Evolutionary conservation across 1,284 basidiomycete genomes (phyloP).

Genomic region (Exobasidium rhododendri): DNA sequence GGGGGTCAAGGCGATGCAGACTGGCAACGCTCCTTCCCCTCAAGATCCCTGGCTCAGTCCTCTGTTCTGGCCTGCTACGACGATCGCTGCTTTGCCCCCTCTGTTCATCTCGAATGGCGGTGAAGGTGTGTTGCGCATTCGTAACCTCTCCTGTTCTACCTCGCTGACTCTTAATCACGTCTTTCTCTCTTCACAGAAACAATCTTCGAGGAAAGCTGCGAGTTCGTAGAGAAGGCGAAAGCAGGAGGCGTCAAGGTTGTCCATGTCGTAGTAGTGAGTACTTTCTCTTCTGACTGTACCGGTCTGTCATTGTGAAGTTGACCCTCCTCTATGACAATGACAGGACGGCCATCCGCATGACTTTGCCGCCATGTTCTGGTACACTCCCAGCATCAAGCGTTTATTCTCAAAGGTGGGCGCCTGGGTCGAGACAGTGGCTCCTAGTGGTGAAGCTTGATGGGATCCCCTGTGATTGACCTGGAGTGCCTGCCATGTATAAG

Average conservation of each 20-base stretch:
- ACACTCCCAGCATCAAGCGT: not conserved
- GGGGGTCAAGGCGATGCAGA: conserved; percentile 2
- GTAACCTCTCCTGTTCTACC: not conserved
- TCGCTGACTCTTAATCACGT: not conserved
- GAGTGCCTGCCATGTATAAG: too few species aligned
- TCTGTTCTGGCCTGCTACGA: not conserved
- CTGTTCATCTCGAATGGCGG: not conserved
- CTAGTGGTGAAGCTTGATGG: too few species aligned
- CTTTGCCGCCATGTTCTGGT: conserved; percentile 8
- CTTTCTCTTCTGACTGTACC: not conserved
- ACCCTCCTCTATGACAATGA: not conserved
- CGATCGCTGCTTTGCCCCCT: not conserved
- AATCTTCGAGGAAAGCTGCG: not conserved
- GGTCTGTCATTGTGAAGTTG: too few species aligned
- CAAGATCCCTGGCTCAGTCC: conserved; percentile 9
- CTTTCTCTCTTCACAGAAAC: conserved; percentile 2
- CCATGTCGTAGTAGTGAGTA: conserved; percentile 3
- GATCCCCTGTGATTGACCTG: too few species aligned
- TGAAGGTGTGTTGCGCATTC: not conserved
- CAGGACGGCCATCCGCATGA: conserved; percentile 7
- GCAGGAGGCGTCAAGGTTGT: not conserved
- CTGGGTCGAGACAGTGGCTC: conserved; percentile 1
- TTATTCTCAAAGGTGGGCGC: not conserved
- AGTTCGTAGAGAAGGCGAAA: not conserved
- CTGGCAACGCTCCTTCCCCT: not conserved